Conservation (phyloP, 805 yeast species). For the Komagataella pseudopastoris region DNA sequence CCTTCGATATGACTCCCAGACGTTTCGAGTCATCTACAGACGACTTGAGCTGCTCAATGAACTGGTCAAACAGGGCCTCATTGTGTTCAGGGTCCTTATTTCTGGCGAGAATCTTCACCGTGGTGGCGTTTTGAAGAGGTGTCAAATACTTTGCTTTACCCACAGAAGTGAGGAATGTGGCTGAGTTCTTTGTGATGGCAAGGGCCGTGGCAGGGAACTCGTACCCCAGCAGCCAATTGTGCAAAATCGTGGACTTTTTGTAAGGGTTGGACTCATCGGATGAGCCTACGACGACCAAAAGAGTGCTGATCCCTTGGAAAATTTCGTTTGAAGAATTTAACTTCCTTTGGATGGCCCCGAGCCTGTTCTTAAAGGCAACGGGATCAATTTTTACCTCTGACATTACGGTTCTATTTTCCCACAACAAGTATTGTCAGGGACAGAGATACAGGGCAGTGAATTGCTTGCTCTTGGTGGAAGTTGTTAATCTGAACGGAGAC, state of each 20-base stretch:
- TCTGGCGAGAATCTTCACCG: conserved; percentile 49
- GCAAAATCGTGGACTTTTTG: conserved; percentile 75
- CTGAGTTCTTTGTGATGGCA: conserved; percentile 43
- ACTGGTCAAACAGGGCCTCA: conserved; percentile 45
- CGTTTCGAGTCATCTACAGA: conserved; percentile 17
- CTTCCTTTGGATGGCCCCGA: conserved; percentile 26
- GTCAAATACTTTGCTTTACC: conserved; percentile 75
- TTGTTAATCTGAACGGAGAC: not conserved
- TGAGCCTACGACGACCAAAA: conserved; percentile 70
- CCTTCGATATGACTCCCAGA: conserved; percentile 41
- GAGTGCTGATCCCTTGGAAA: conserved; percentile 30
- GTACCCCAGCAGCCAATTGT: conserved; percentile 86
- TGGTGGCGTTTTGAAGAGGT: conserved; percentile 33
- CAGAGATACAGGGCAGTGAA: not conserved
- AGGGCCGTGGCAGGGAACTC: conserved; percentile 90
- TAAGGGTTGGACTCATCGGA: conserved; percentile 82
- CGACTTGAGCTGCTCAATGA: conserved; percentile 31
- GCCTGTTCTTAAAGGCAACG: conserved; percentile 36
- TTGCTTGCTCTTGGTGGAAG: not conserved
- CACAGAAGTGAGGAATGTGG: conserved; percentile 61
- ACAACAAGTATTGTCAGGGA: not conserved
- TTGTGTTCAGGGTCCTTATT: conserved; percentile 75
- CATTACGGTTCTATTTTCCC: conserved; percentile 20
- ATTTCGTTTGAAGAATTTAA: conserved; percentile 12
- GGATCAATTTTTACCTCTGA: conserved; percentile 46